Evolutionary conservation across 176 grass and related monocot genomes (phyloP).

Genomic region (Ananas comosus): DNA sequence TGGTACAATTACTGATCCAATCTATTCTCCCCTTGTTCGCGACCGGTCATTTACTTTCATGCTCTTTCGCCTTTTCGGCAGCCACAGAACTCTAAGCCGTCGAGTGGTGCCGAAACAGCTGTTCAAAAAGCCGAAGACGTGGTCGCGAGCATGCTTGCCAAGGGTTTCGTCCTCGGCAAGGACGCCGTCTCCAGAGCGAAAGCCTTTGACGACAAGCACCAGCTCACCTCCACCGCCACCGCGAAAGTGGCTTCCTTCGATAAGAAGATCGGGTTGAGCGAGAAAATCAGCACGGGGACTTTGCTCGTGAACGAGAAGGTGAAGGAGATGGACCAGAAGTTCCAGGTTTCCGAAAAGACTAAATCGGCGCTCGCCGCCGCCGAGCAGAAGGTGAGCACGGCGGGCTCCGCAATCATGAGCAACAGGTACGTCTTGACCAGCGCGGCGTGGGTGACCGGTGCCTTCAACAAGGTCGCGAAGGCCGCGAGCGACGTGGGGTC

Average conservation of each 20-base stretch:
- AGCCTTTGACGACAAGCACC: slow-evolving; percentile 59
- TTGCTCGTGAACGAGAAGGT: slow-evolving; percentile 60
- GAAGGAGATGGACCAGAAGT: slow-evolving; percentile 76
- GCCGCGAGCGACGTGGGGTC: slow-evolving; percentile 49
- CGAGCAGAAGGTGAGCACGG: slow-evolving; percentile 64
- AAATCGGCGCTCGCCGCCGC: slow-evolving; percentile 48
- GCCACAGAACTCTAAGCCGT: slow-evolving; percentile 7
- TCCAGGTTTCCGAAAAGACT: slow-evolving; percentile 80
- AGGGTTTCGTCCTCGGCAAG: slow-evolving; percentile 79
- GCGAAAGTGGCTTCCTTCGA: slow-evolving; percentile 69
- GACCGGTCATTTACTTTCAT: too few relatives aligned
- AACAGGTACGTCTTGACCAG: slow-evolving; percentile 77
- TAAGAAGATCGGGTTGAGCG: slow-evolving; percentile 72
- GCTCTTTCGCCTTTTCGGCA: background rate
- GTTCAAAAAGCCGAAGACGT: slow-evolving; percentile 92
- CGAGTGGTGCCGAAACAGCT: slow-evolving; percentile 20
- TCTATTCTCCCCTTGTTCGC: too few relatives aligned
- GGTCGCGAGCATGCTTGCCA: slow-evolving; percentile 73
- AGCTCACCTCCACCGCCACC: slow-evolving; percentile 63
- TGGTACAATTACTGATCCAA: slow-evolving; percentile 20
- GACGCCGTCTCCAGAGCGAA: slow-evolving; percentile 61
- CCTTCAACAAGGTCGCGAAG: slow-evolving; percentile 64
- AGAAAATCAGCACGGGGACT: slow-evolving; percentile 65
- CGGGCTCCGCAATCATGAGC: slow-evolving; percentile 75
- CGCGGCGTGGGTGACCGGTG: slow-evolving; percentile 50